These are phyloP conservation scores for Mycena epipterygia DNA, from an alignment of 768 basidiomycete genomes.

Conservation along the genomic window DNA sequence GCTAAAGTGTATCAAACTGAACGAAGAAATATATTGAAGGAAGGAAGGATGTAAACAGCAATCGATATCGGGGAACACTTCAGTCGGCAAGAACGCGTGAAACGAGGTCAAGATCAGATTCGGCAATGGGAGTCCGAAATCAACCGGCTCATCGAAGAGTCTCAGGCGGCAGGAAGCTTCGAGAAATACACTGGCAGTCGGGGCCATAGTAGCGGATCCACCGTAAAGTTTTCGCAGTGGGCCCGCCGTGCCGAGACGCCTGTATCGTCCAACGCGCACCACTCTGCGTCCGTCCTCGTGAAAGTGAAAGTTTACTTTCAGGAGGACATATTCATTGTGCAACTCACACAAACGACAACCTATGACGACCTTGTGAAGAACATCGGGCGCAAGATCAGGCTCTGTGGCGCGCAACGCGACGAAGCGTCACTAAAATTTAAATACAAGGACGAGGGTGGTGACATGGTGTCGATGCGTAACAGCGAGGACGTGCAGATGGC, in stretches of 20 bases:
- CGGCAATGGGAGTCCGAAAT: conserved; percentile 93
- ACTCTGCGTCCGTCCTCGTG: background rate
- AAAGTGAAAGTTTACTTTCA: conserved; percentile 95
- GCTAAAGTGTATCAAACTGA: no score
- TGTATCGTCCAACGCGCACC: background rate
- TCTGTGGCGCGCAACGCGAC: conserved; percentile 76
- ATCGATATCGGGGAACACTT: no score
- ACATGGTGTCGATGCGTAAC: conserved; percentile 86
- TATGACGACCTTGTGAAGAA: conserved; percentile 88
- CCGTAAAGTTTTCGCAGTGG: conserved; percentile 49
- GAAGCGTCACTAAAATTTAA: conserved; percentile 85
- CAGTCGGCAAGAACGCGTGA: no score
- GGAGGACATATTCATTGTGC: conserved; percentile 94
- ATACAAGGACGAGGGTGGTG: conserved; percentile 94
- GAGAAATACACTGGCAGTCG: no score
- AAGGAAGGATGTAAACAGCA: no score
- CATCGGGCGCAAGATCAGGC: conserved; percentile 90
- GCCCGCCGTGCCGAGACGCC: background rate
- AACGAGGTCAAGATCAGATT: conserved; percentile 92
- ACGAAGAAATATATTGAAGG: no score
- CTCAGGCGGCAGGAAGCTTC: background rate
- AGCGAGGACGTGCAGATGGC: conserved; percentile 96
- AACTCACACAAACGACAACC: conserved; percentile 83
- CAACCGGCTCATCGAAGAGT: conserved; percentile 88
- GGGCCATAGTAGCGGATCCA: conserved; percentile 26